Evolutionary conservation across 441 rosid species (phyloP).

Genomic region (Caryocar brasiliense): DNA sequence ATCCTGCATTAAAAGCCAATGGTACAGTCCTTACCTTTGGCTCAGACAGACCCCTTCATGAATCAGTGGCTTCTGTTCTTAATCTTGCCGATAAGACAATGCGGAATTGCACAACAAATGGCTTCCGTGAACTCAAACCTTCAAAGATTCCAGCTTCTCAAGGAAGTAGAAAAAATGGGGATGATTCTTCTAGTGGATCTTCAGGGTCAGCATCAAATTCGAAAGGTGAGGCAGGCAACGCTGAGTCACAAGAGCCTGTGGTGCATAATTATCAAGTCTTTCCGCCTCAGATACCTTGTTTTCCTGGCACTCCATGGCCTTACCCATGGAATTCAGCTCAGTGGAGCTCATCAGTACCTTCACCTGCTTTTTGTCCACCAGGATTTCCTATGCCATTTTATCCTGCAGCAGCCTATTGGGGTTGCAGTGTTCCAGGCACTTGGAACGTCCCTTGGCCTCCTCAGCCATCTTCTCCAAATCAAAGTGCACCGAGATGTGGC

Average conservation of each 20-base stretch:
- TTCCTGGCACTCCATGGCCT: constrained; percentile 75
- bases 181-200: constrained; percentile 26
- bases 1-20: constrained; percentile 38
- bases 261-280: constrained; percentile 26
- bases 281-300: constrained; percentile 45
- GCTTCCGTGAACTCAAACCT: constrained; percentile 44
- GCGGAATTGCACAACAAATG: constrained; percentile 34
- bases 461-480: constrained; percentile 51
- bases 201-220: constrained; percentile 23
- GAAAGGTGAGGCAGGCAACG: constrained; percentile 26
- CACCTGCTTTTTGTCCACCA: constrained; percentile 45
- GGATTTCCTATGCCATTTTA: constrained; percentile 57
- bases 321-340: constrained; percentile 71
- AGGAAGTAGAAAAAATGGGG: constrained; percentile 23
- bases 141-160: constrained; percentile 23
- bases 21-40: constrained; percentile 74
- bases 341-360: constrained; percentile 49
- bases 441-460: constrained; percentile 71
- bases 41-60: constrained; percentile 59
- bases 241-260: constrained; percentile 20
- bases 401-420: constrained; percentile 69
- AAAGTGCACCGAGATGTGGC: constrained; percentile 25
- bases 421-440: constrained; percentile 48
- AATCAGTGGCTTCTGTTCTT: constrained; percentile 71
- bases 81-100: constrained; percentile 60